Evolutionary conservation across 2,329 filamentous ascomycete genomes (phyloP), one percentile per base, ranked within the genome.

Genomic region (Leptographium lundbergii): DNA sequence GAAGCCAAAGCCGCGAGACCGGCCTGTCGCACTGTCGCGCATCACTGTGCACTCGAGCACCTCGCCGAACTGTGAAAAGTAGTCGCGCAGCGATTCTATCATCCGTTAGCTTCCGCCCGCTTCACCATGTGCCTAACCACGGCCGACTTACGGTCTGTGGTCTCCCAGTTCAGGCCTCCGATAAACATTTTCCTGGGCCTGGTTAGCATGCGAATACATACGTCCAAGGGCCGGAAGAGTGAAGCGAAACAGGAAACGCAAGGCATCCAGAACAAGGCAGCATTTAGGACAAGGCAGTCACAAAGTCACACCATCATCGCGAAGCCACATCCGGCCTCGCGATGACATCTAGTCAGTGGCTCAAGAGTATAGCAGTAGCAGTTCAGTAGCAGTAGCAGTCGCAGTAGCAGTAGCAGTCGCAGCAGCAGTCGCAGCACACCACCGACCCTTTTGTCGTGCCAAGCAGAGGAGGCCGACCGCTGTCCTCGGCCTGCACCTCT

Each of bases 21-120:
- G 86, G 51, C 94, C 94, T 11, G 91, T 95, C 56, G 89, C 88
- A 62, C 91, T 91, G 73, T 99, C 94, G 64, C 94, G 84, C 94
- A 99, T 99, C n/a, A 99, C 94, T 19, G 94, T 99, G 71, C 94
- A 97, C 75, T 99, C 94, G 34, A 92, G 82, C 52, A 99, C 94
- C 71, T 99, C 94, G 61, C 94, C 94, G 70, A 96, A 99, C 67
- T 97, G 91, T 14, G 92, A 91, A 72, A 99, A 99, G 72, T 99
- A 99, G 64, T 96, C 89, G 66, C 91, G 89, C 32, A 99, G 81
- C 9, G 94, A 97, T 78, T 99, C 94, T 99, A 53, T 48, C 14
- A 4, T 17, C 25, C n/a, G n/a, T 50, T 25, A 24, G 42, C 32
- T 11, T 19, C 17, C 32, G 9, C 32, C 32, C 6, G 2, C 32